These are phyloP conservation scores for Bruguiera hainesii DNA, from an alignment of 441 rosid genomes.

Conservation along the genomic window DNA sequence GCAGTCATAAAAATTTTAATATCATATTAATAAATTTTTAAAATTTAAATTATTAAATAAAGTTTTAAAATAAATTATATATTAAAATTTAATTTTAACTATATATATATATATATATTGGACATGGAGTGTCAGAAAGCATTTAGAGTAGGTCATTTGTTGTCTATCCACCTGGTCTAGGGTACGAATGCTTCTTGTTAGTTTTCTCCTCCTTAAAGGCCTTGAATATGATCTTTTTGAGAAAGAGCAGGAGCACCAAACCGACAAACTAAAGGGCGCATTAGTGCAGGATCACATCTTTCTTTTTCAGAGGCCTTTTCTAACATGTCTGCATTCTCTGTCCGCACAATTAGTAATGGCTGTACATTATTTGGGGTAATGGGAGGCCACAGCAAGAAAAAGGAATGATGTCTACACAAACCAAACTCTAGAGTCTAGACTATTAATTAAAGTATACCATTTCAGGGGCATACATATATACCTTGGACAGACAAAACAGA, in stretches of 20 bases:
- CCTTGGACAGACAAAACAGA: too few relatives aligned
- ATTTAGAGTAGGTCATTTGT: conserved; percentile 40
- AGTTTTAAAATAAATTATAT: too few relatives aligned
- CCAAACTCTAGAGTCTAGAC: too few relatives aligned
- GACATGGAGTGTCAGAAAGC: conserved; percentile 10
- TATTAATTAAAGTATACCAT: too few relatives aligned
- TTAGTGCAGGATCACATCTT: conserved; percentile 65
- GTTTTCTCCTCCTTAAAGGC: neutral
- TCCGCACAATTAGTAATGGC: conserved; percentile 32
- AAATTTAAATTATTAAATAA: too few relatives aligned
- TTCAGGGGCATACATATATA: too few relatives aligned
- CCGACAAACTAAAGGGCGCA: conserved; percentile 43
- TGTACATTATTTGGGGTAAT: conserved; percentile 12
- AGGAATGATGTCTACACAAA: conserved; percentile 27
- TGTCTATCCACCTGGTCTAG: conserved; percentile 38
- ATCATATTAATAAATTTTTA: too few relatives aligned
- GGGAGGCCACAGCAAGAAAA: conserved; percentile 10
- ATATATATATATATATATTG: too few relatives aligned
- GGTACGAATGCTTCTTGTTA: conserved; percentile 14
- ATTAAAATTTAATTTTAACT: too few relatives aligned
- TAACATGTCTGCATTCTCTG: conserved; percentile 27
- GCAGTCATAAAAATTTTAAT: too few relatives aligned
- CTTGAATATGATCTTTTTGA: neutral
- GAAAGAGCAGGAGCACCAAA: conserved; percentile 30
- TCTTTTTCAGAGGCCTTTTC: conserved; percentile 26